phyloP scores from a whole-genome alignment of 177 flowering plant species.

The Vitis hybrid region DNA sequence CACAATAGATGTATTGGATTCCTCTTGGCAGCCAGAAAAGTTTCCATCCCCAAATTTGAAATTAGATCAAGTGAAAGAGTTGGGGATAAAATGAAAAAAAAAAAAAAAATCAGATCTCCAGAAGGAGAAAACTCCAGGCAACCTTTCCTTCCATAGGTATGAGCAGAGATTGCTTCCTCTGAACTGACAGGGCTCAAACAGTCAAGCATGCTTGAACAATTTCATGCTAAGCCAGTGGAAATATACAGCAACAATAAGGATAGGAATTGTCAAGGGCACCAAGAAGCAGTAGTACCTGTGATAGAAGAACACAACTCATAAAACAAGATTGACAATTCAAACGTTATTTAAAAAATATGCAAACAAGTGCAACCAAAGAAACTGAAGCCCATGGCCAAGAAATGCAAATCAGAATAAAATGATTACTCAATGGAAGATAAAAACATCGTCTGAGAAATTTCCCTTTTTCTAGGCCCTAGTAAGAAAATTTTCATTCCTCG shows the following conservation, averaged over 20 bases:
- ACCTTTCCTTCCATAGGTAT: not conserved
- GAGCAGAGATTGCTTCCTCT: not conserved
- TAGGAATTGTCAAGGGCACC: constrained; percentile 78
- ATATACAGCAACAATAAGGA: constrained; percentile 66
- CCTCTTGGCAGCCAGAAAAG: no score
- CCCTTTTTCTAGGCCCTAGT: no score
- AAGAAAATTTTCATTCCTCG: no score
- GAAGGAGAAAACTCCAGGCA: not conserved
- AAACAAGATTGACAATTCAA: not conserved
- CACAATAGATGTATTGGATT: no score
- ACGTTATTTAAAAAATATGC: not conserved
- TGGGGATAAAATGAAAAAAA: no score
- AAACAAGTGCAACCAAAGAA: not conserved
- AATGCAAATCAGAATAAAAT: no score
- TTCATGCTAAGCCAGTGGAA: constrained; percentile 97
- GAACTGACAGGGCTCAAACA: constrained; percentile 8
- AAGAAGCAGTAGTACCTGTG: constrained; percentile 73
- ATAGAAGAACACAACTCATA: not conserved
- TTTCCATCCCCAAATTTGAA: no score
- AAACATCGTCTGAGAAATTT: no score
- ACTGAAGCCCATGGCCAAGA: not conserved
- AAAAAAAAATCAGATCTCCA: no score
- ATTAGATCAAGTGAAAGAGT: no score
- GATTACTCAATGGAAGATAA: no score
- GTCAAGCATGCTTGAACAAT: constrained; percentile 84